Conservation (phyloP, 441 rosid genomes). For the Populus tomentosa region DNA sequence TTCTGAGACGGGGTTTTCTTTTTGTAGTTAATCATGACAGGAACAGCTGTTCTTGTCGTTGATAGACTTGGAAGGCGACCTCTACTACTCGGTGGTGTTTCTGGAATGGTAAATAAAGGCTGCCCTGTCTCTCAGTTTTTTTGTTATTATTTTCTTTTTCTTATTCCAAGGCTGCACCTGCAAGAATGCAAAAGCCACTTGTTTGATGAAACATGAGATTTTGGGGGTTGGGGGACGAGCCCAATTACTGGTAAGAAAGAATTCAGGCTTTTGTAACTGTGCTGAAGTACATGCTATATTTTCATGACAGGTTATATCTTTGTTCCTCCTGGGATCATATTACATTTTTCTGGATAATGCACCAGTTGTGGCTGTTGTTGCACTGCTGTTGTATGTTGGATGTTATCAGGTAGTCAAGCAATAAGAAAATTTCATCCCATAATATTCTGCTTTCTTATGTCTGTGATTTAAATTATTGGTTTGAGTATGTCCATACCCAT, state of each 20-base stretch:
- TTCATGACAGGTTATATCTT: slow-evolving; percentile 58
- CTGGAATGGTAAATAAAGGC: slow-evolving; percentile 62
- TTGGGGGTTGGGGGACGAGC: neutral
- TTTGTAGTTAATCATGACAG: slow-evolving; percentile 86
- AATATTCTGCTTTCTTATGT: slow-evolving; percentile 6
- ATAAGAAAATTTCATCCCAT: neutral
- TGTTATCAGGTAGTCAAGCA: slow-evolving; percentile 78
- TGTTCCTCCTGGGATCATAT: slow-evolving; percentile 91
- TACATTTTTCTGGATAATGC: slow-evolving; percentile 64
- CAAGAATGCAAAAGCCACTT: neutral
- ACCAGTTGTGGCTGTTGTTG: slow-evolving; percentile 68
- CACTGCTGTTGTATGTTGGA: slow-evolving; percentile 84
- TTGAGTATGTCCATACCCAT: neutral
- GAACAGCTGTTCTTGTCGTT: slow-evolving; percentile 72
- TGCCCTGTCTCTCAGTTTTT: slow-evolving; percentile 21
- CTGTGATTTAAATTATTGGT: neutral
- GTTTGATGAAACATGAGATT: neutral
- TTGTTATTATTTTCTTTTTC: neutral
- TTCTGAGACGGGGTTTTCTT: slow-evolving; percentile 3
- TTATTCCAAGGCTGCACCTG: slow-evolving; percentile 9
- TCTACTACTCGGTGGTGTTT: slow-evolving; percentile 82
- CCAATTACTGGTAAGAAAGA: too few relatives aligned
- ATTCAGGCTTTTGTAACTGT: neutral
- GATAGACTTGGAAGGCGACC: slow-evolving; percentile 98
- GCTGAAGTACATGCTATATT: slow-evolving; percentile 12